Evolutionary conservation across 371 early-diverging fungal species (phyloP), one percentile per base, ranked within the genome.

Genomic region (Mucor lusitanicus): DNA sequence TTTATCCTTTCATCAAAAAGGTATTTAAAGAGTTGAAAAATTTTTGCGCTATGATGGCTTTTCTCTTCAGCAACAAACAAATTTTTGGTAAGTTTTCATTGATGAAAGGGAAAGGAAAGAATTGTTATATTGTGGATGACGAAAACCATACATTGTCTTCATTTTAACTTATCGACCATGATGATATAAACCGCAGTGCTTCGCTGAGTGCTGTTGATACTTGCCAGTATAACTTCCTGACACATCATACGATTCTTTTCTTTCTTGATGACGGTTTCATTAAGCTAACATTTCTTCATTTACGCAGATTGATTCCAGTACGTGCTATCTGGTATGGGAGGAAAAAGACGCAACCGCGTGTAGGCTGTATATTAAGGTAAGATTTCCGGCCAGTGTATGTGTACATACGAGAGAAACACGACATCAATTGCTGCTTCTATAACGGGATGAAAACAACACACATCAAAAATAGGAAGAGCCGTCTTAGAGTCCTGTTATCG

Each of bases 131-230:
- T 50, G 50, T 50, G 75, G 48, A 68, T 55, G 76, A 76, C 57
- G 76, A 76, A 73, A 73, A 70, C 48, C 13, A 56, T 67, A 64
- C 61, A 54, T 72, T 70, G 76, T 76, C 76, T 76, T 76, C 76
- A 76, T 68, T 68, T 72, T 70, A 73, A 61, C 76, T 70, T 76
- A 76, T 76, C 76, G 76, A 76, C 76, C 76, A 73, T 76, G 76
- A 68, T 70, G 76, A 76, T 63, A 73, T 63, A 76, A 76, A 53
- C 76, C 76, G 73, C 76, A 73, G 73, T 68, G 73, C 76, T 76
- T 76, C 76, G 76, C 76, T 76, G 76, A 76, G 76, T 68, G 73
- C 73, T 73, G 76, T 73, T 70, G 76, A 76, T 76, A 76, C 76
- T 76, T 76, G 76, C 76, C 76, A 76, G 76, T 76, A 76, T 76